Percentiles rank a stretch among this genome's conserved stretches.
These are phyloP conservation scores for Russula sp. DNA, from an alignment of 768 basidiomycete genomes.

Conservation along the genomic window DNA sequence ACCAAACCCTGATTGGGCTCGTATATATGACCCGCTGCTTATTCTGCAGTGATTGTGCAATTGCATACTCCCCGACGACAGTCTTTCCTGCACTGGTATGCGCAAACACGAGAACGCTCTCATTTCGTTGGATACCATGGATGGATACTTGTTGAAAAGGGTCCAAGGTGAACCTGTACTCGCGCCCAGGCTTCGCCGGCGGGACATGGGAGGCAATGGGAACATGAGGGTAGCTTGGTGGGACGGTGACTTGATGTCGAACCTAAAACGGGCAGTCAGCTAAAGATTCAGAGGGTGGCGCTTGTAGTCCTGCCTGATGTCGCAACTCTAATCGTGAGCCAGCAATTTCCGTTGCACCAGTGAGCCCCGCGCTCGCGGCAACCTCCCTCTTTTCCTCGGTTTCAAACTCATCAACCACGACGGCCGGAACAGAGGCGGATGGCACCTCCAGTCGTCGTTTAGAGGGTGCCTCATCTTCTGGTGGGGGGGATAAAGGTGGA, in stretches of 20 bases:
- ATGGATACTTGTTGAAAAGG: constrained; percentile 96
- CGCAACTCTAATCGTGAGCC: constrained; percentile 68
- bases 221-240: constrained; percentile 83
- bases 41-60: constrained; percentile 89
- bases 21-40: constrained; percentile 98
- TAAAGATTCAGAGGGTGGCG: constrained; percentile 4
- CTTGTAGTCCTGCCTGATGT: constrained; percentile 55
- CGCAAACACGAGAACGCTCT: constrained; percentile 95
- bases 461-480: constrained; percentile 36
- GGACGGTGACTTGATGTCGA: constrained; percentile 94
- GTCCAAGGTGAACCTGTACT: constrained; percentile 95
- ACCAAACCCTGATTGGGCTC: constrained; percentile 93
- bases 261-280: constrained; percentile 44
- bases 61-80: constrained; percentile 98
- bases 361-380: constrained; percentile 81
- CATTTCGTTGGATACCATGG: constrained; percentile 92
- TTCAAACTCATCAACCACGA: too few species aligned
- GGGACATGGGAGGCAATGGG: constrained; percentile 91
- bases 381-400: constrained; percentile 91
- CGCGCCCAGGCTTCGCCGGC: constrained; percentile 81
- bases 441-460: too few species aligned
- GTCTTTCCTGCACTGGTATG: constrained; percentile 99
- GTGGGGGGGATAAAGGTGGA: constrained; percentile 23
- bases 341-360: constrained; percentile 55
- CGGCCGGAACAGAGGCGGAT: too few species aligned